Evolutionary conservation across 2,329 filamentous ascomycete genomes (phyloP), one percentile per base, ranked within the genome.

Genomic region (Chrysoporthe puriensis): DNA sequence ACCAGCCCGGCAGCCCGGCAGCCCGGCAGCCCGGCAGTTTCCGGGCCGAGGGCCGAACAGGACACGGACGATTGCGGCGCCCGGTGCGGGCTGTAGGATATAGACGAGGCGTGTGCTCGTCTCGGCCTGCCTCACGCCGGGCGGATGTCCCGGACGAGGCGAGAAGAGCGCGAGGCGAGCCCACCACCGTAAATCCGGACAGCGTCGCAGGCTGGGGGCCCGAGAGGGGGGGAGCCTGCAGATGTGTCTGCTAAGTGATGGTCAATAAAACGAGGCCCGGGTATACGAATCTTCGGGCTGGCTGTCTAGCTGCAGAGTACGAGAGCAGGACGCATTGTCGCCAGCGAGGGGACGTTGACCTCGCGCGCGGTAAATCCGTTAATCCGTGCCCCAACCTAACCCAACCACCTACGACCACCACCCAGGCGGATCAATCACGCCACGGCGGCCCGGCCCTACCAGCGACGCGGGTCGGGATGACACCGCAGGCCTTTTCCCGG

Each of bases 341-440:
- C 50, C 21, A 32, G 32, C 21, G 4, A 56, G 21, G 8, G 26
- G 32, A 11, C 34, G 36, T 48, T 18, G 58, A 50, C 44, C 26
- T 40, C 54, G n/a, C 8, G 59, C 26, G 2, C 59, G 59, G 59
- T 62, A 62, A 62, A 50, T 62, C 59, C 59, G 59, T 62, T 62
- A 62, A 62, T 62, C 59, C 59, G 59, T 26, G n/a, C 57, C 3
- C 57, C 57, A 32, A 14, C 11, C 0, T 2, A 26, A 26, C 1
- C 26, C 26, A 26, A 26, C 26, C 26, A 26, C 26, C 26, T 26
- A 26, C 26, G 2, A 26, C 26, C 26, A 26, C 26, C 26, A 26
- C 26, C 26, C 26, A 26, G 18, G 16, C 40, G 40, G 57, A 44
- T n/a, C 26, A 13, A 26, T 26, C 11, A 21, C 32, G 50, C 36